Evolutionary conservation across 331 rosid species (phyloP), one percentile per base, ranked within the genome.

Genomic region (Acacia concinna): DNA sequence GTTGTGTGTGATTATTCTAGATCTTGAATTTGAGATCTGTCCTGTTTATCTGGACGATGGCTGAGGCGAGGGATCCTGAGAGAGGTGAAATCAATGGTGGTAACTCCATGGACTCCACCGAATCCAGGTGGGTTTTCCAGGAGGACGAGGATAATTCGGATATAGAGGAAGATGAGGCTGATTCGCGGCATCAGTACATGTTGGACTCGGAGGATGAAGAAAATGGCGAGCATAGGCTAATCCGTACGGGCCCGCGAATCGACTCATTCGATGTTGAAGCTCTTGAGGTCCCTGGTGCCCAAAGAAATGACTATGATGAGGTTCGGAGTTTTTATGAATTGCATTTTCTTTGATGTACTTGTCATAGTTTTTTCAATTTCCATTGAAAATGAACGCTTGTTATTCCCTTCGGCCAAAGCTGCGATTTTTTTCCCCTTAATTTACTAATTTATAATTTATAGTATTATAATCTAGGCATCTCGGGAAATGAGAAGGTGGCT

Each of bases 191-290:
- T 30, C 87, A 78, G 64, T 12, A 77, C 8, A 68, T 75, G 69
- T 65, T 96, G 51, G 97, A 93, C 79, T 96, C 99, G 2, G 96
- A 93, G 63, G 99, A 96, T 2, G 99, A 96, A 28, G 99, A 96
- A 41, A 87, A 85, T 88, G 94, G 82, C 2, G 99, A 91, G 77
- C 97, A 91, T 78, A 89, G 84, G 60, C 83, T 96, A 83, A 87
- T 96, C 81, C 94, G 99, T 37, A 96, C 99, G 65, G 98, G 98
- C 44, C 99, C 98, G 0, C 91, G 97, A 49, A 81, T 93, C 52
- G 98, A 96, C 82, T 96, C 99, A 9, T 96, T 96, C 77, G 99
- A 96, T 78, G 99, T 93, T 15, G 99, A 96, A 81, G 99, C 99
- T 47, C 98, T 96, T 28, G 99, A 96, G 81, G 91, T 96, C 73